Percentiles rank a stretch among this genome's conserved stretches.
Evolutionary conservation across 106 monocot species (phyloP).

Genomic region (Phalaenopsis equestris): DNA sequence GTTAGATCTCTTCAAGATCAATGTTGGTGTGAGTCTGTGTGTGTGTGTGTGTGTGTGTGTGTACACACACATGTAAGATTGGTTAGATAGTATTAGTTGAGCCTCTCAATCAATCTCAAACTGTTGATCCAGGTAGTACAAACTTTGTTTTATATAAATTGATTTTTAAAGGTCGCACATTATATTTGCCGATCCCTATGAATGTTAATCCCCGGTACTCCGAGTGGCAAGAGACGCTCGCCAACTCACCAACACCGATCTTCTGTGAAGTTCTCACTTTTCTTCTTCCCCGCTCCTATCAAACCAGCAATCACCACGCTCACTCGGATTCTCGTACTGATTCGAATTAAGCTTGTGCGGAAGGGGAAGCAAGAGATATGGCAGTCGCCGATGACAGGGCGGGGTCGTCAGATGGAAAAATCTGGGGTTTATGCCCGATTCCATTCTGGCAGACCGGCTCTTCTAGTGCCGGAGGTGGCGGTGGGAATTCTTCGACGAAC

Average conservation of each 20-base stretch:
- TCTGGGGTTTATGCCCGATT: conserved; percentile 28
- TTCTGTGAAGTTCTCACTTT: not conserved
- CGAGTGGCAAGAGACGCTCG: not conserved
- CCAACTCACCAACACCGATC: not conserved
- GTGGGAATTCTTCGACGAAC: not conserved
- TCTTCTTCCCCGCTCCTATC: not conserved
- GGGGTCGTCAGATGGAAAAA: conserved; percentile 1
- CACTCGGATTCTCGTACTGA: not conserved
- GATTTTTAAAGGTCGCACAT: no score
- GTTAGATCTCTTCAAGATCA: no score
- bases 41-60: no score
- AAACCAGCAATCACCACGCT: not conserved
- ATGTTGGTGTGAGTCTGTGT: no score
- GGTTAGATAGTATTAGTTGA: no score
- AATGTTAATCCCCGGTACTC: not conserved
- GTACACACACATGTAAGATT: no score
- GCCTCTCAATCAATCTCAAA: no score
- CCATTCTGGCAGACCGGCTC: conserved; percentile 17
- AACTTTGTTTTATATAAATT: no score
- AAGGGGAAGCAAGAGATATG: not conserved
- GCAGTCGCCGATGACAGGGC: not conserved
- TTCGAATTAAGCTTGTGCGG: not conserved
- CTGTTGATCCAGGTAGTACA: no score
- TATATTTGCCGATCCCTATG: not conserved
- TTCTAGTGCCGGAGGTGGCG: not conserved